These are phyloP conservation scores for Luzula sylvatica DNA, from an alignment of 176 grass and related monocot species.

Conservation along the genomic window DNA sequence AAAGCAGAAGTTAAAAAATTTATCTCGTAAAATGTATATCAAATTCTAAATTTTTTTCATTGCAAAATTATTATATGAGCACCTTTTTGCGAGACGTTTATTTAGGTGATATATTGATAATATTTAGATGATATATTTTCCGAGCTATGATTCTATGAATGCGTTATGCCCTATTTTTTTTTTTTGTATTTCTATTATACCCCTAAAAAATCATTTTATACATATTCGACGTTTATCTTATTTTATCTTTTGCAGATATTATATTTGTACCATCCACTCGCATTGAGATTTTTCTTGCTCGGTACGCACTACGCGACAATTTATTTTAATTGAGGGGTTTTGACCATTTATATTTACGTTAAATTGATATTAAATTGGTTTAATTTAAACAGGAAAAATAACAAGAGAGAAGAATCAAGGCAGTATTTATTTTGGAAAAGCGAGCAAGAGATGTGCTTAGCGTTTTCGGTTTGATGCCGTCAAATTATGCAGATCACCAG, in stretches of 20 bases:
- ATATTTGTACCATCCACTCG: slow-evolving; percentile 67
- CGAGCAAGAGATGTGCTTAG: slow-evolving; percentile 44
- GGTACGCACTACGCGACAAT: slow-evolving; percentile 79
- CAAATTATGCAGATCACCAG: slow-evolving; percentile 55
- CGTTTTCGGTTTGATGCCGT: slow-evolving; percentile 60
- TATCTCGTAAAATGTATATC: no score
- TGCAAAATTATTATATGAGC: no score
- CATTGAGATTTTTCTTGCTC: slow-evolving; percentile 93
- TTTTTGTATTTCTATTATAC: no score
- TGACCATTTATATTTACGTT: slow-evolving; percentile 13
- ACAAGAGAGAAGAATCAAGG: slow-evolving; percentile 50
- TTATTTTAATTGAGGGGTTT: neutral
- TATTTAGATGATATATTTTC: no score
- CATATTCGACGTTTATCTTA: neutral
- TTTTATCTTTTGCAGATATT: slow-evolving; percentile 40
- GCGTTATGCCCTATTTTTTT: no score
- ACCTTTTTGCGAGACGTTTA: no score
- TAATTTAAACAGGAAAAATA: slow-evolving; percentile 57
- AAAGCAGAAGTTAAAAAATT: no score
- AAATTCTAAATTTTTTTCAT: no score
- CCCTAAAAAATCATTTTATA: no score
- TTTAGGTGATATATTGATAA: no score
- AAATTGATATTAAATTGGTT: neutral
- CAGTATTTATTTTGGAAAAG: slow-evolving; percentile 48
- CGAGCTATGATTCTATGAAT: no score